Percentiles rank a stretch among this genome's conserved stretches.
Conservation (phyloP, 169 alveolate species). For the Perkinsus olseni region DNA sequence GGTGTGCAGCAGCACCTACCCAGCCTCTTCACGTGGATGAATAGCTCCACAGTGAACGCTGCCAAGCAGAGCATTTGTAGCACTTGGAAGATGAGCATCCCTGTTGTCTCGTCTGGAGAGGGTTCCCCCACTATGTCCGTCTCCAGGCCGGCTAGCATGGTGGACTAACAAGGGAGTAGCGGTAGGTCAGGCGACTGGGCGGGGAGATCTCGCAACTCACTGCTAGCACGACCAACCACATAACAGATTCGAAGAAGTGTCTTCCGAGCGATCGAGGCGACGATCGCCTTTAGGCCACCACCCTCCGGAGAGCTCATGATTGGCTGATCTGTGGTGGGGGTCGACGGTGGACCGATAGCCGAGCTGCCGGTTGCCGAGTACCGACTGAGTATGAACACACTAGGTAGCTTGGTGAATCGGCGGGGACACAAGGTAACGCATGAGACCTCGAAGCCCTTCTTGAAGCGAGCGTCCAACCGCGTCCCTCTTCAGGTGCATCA, state of each 20-base stretch:
- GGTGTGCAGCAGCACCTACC: neutral
- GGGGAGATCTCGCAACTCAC: neutral
- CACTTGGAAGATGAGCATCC: neutral
- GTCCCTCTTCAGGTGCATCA: no score
- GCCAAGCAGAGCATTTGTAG: neutral
- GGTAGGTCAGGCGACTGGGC: neutral
- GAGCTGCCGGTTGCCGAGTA: neutral
- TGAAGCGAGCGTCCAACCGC: no score
- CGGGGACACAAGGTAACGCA: no score
- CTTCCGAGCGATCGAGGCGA: neutral
- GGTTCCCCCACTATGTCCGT: neutral
- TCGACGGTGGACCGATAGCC: neutral
- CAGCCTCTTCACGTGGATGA: neutral
- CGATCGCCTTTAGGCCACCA: neutral
- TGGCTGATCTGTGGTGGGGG: neutral
- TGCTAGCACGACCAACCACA: neutral
- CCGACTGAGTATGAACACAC: no score
- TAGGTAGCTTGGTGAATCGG: no score
- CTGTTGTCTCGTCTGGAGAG: neutral
- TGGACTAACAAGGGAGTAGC: neutral
- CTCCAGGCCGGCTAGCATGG: neutral
- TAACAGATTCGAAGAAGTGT: neutral
- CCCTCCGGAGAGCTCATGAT: neutral
- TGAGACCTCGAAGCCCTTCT: no score
- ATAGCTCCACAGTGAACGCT: neutral